Conservation (phyloP, 768 basidiomycete genomes). For the Steccherinum ochraceum region DNA sequence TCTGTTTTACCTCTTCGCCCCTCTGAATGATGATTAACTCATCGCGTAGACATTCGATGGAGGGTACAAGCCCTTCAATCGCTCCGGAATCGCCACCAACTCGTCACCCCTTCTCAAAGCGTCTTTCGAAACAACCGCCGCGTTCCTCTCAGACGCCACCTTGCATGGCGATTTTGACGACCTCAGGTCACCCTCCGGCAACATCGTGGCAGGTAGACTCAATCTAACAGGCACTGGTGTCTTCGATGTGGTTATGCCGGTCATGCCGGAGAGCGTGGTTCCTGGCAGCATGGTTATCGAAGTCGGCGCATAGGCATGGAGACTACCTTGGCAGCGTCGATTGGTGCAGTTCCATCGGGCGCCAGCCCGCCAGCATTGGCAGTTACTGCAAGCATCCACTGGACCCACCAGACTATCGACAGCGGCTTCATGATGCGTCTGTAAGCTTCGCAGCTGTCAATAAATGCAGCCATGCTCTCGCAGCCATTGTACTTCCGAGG, state of each 20-base stretch:
- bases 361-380: too few species aligned
- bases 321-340: not conserved
- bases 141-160: constrained; percentile 89
- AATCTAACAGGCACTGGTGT: constrained; percentile 90
- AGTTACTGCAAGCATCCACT: too few species aligned
- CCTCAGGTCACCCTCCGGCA: constrained; percentile 82
- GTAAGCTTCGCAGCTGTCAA: too few species aligned
- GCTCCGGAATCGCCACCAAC: constrained; percentile 87
- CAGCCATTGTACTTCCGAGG: too few species aligned
- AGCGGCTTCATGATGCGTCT: too few species aligned
- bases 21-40: not conserved
- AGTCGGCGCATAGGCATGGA: not conserved
- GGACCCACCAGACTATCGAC: too few species aligned
- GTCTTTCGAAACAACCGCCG: constrained; percentile 92
- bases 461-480: too few species aligned
- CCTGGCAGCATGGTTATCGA: not conserved
- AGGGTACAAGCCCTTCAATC: constrained; percentile 96
- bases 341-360: too few species aligned
- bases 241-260: constrained; percentile 78
- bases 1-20: constrained; percentile 31
- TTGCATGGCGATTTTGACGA: constrained; percentile 95
- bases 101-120: constrained; percentile 96
- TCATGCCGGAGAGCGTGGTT: constrained; percentile 10
- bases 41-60: constrained; percentile 85
- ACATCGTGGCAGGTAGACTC: constrained; percentile 85